Evolutionary conservation across 306 rosid species (phyloP).

Genomic region (Quercus engelmannii): DNA sequence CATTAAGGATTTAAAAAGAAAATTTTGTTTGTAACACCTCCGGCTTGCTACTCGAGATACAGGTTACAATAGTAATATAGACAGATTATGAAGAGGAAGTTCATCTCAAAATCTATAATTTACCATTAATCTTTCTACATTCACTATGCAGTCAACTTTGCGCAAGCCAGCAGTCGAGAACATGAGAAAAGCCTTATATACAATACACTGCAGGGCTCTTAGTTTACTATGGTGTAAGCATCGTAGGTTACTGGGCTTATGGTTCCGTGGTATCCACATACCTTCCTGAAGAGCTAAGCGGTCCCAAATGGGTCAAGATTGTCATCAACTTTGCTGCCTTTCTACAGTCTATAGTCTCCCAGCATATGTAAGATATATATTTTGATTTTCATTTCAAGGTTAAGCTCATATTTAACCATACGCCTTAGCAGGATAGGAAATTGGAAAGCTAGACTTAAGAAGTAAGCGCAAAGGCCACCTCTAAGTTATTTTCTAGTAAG

Average conservation of each 20-base stretch:
- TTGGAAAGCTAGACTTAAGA: too few relatives aligned
- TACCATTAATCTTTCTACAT: background rate
- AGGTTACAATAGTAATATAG: conserved; percentile 23
- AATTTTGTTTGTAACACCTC: conserved; percentile 37
- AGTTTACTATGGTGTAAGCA: conserved; percentile 38
- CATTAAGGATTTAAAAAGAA: too few relatives aligned
- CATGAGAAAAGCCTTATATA: conserved; percentile 50
- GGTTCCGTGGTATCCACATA: conserved; percentile 37
- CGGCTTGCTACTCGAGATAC: conserved; percentile 52
- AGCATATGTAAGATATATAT: conserved; percentile 36
- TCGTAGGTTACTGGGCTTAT: conserved; percentile 59
- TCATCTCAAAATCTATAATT: background rate
- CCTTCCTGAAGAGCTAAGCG: conserved; percentile 42
- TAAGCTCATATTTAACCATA: too few relatives aligned
- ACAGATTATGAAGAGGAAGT: background rate
- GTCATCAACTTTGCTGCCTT: conserved; percentile 34
- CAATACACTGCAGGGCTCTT: conserved; percentile 42
- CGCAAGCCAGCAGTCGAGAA: conserved; percentile 43
- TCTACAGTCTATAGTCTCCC: conserved; percentile 49
- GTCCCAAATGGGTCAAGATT: conserved; percentile 47
- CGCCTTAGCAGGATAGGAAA: too few relatives aligned
- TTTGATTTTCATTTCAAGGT: background rate
- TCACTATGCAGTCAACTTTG: conserved; percentile 40
- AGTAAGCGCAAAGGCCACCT: too few relatives aligned
- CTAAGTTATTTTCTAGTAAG: too few relatives aligned